Percentiles rank a stretch among this genome's conserved stretches.
Evolutionary conservation across 495 filamentous ascomycete species (phyloP).

Genomic region (Cryomyces minteri): DNA sequence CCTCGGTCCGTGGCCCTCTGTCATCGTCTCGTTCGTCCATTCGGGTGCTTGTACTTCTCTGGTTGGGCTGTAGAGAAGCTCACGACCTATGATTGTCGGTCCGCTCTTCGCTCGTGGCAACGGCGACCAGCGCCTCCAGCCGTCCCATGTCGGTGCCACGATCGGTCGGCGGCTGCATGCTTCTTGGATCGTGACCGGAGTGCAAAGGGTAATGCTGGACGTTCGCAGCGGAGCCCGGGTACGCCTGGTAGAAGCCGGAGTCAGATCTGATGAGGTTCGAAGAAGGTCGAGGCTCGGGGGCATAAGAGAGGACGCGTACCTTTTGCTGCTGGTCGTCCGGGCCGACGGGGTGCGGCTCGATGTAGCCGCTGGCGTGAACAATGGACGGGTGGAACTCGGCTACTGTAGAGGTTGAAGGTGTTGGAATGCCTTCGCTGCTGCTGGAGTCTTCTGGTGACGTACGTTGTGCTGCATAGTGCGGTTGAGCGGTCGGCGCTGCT

Average conservation of each 20-base stretch:
- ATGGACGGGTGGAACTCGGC: conserved; percentile 47
- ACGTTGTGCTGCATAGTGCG: conserved; percentile 24
- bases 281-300: no score
- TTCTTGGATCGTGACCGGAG: conserved; percentile 14
- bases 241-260: not conserved
- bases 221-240: not conserved
- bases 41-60: no score
- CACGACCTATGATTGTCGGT: no score
- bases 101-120: conserved; percentile 77
- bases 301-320: not conserved
- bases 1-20: no score
- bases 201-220: conserved; percentile 11
- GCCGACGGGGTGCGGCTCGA: conserved; percentile 29
- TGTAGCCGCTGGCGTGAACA: conserved; percentile 41
- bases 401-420: conserved; percentile 37
- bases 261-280: no score
- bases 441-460: conserved; percentile 56
- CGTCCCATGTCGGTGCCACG: conserved; percentile 36
- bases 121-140: conserved; percentile 72
- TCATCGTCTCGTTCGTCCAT: no score
- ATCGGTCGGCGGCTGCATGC: conserved; percentile 2
- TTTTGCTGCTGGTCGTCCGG: conserved; percentile 19
- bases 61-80: no score
- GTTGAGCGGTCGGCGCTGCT: conserved; percentile 3
- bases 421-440: conserved; percentile 50